Evolutionary conservation across 306 rosid genomes (phyloP).

Genomic region (Glycine latifolia): DNA sequence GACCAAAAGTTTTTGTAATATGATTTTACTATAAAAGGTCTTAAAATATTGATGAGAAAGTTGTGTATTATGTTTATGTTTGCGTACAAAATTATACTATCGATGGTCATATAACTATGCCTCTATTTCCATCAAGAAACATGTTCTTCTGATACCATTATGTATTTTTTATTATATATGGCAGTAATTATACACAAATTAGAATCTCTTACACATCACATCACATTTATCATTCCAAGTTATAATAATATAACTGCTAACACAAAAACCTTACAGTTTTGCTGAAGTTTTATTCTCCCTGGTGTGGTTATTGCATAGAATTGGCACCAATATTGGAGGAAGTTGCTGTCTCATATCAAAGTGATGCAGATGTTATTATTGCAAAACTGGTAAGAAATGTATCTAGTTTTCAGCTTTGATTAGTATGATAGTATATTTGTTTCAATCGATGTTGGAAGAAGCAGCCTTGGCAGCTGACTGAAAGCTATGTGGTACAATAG

Average conservation of each 20-base stretch:
- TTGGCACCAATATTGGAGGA: conserved; percentile 92
- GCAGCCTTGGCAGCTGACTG: background rate
- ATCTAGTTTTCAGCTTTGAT: background rate
- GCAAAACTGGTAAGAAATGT: conserved; percentile 80
- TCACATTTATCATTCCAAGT: background rate
- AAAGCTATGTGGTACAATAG: background rate
- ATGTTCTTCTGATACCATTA: no score
- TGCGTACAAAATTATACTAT: no score
- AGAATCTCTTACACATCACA: background rate
- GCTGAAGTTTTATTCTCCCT: conserved; percentile 92
- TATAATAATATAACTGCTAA: conserved; percentile 19
- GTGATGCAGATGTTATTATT: conserved; percentile 69
- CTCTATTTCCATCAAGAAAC: no score
- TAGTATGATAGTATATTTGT: no score
- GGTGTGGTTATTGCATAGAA: conserved; percentile 90
- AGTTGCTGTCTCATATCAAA: conserved; percentile 77
- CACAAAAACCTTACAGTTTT: conserved; percentile 66
- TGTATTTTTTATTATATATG: background rate
- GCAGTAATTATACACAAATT: background rate
- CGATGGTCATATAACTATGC: no score
- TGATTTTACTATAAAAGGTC: no score
- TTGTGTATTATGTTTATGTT: no score
- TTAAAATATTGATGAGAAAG: no score
- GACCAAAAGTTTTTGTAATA: no score
- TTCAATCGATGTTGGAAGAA: background rate